phyloP scores from a whole-genome alignment of 441 rosid species.

The Erysimum cheiri region DNA sequence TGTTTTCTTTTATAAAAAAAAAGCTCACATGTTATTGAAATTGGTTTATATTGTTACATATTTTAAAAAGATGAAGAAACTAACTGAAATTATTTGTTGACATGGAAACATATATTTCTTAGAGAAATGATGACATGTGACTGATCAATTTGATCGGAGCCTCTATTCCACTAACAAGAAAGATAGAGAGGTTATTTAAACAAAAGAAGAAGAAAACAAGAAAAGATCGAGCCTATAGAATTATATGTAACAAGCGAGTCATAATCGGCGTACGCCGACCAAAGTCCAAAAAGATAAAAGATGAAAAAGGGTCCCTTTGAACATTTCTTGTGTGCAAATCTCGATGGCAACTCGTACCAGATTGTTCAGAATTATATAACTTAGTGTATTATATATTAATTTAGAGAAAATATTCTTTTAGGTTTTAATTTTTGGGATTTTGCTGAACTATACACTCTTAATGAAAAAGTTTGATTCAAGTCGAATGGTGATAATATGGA shows the following conservation, averaged over 20 bases:
- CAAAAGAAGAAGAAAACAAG: neutral
- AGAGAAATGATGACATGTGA: neutral
- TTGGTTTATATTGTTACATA: neutral
- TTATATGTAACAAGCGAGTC: constrained; percentile 37
- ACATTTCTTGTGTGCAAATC: constrained; percentile 29
- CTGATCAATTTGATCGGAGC: constrained; percentile 36
- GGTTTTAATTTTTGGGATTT: neutral
- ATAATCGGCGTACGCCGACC: constrained; percentile 56
- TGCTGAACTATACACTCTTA: constrained; percentile 9
- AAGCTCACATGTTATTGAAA: neutral
- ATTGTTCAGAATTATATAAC: constrained; percentile 31
- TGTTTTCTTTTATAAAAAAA: neutral
- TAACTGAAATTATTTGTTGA: neutral
- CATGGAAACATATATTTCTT: neutral
- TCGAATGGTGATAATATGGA: neutral
- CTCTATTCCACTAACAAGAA: constrained; percentile 33
- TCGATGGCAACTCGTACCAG: constrained; percentile 51
- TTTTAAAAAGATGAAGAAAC: neutral
- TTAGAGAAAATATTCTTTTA: neutral
- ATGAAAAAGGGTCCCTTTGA: constrained; percentile 47
- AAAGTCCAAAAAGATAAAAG: constrained; percentile 47
- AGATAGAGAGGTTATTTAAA: neutral
- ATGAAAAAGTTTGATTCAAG: neutral
- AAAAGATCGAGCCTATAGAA: constrained; percentile 1
- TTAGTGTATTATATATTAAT: neutral